Conservation (phyloP, 495 filamentous ascomycete species). For the Aspergillus wentii region DNA sequence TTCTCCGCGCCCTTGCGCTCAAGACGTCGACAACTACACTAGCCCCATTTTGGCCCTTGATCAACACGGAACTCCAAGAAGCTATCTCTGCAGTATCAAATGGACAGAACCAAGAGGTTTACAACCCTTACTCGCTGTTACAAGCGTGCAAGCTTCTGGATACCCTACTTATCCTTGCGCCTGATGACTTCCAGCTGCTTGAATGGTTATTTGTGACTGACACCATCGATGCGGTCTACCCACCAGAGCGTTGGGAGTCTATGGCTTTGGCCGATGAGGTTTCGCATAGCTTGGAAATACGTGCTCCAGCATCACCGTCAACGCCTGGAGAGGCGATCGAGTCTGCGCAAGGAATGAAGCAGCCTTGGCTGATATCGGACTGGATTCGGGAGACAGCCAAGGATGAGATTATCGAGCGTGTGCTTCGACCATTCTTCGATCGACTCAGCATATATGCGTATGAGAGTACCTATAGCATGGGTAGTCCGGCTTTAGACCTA, state of each 20-base stretch:
- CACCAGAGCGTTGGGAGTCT: conserved; percentile 64
- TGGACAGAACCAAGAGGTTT: conserved; percentile 67
- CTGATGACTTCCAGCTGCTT: conserved; percentile 92
- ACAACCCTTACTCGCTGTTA: conserved; percentile 67
- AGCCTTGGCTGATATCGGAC: conserved; percentile 40
- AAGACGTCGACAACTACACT: conserved; percentile 72
- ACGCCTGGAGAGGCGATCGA: conserved; percentile 28
- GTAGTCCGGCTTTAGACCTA: conserved; percentile 59
- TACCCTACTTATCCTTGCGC: conserved; percentile 72
- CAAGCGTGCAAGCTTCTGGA: conserved; percentile 94
- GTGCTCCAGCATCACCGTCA: conserved; percentile 32
- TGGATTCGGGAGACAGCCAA: conserved; percentile 47
- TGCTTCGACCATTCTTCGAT: conserved; percentile 84
- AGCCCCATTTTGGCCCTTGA: conserved; percentile 79
- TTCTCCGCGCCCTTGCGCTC: conserved; percentile 75
- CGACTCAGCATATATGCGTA: conserved; percentile 88
- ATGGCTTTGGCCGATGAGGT: conserved; percentile 82
- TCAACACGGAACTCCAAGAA: conserved; percentile 81
- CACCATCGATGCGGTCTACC: conserved; percentile 93
- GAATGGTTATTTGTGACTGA: conserved; percentile 98
- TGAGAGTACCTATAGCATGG: conserved; percentile 87
- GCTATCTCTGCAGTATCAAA: conserved; percentile 74
- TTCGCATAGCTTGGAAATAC: conserved; percentile 66
- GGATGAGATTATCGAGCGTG: conserved; percentile 67
- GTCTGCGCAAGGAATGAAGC: conserved; percentile 23